Evolutionary conservation across 78 protist species (phyloP).

Genomic region (Chrysochromulina tobinii): DNA sequence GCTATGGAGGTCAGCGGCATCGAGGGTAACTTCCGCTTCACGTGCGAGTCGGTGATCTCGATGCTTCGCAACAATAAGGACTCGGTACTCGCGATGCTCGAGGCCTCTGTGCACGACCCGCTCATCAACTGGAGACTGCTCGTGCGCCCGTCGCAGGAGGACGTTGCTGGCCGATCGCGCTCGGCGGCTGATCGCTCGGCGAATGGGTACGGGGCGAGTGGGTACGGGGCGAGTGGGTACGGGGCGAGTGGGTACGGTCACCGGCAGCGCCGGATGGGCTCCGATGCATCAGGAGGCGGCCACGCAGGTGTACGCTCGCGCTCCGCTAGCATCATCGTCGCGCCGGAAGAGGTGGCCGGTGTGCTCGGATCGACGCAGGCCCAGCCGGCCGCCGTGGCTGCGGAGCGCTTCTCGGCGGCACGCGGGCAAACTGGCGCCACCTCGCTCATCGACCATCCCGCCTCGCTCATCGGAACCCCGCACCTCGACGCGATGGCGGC

Average conservation of each 20-base stretch:
- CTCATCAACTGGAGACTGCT: slow-evolving; percentile 96
- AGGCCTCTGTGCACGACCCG: slow-evolving; percentile 99
- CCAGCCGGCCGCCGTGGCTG: no score
- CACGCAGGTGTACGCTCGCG: background rate
- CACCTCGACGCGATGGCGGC: background rate
- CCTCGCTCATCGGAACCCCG: background rate
- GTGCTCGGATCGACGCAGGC: no score
- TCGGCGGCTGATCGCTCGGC: background rate
- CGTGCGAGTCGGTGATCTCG: slow-evolving; percentile 93
- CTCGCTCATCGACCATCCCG: background rate
- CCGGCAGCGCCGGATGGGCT: background rate
- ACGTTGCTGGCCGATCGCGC: background rate
- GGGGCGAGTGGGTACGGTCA: no score
- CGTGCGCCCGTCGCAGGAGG: background rate
- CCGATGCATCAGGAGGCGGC: background rate
- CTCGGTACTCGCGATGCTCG: slow-evolving; percentile 97
- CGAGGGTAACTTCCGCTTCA: slow-evolving; percentile 94
- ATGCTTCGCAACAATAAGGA: slow-evolving; percentile 93
- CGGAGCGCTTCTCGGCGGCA: no score
- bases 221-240: background rate
- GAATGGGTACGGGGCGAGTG: background rate
- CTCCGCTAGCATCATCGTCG: no score
- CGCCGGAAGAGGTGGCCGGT: no score
- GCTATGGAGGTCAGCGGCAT: slow-evolving; percentile 97
- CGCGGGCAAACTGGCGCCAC: no score